These are phyloP conservation scores for Hansenula sp. DNA, from an alignment of 1,139 yeast species.

Conservation along the genomic window DNA sequence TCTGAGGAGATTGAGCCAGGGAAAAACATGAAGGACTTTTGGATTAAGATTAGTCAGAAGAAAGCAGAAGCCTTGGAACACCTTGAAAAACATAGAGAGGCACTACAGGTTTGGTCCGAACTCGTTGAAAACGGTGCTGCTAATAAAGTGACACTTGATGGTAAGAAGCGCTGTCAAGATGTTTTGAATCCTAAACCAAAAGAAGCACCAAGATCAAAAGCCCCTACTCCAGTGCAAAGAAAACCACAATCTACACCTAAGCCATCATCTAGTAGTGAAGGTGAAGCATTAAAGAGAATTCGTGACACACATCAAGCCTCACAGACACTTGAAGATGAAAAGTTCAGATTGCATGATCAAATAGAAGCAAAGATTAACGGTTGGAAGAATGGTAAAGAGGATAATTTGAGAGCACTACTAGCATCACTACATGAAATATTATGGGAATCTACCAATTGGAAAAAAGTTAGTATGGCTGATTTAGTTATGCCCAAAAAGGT, in stretches of 20 bases:
- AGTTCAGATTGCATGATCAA: slow-evolving; percentile 53
- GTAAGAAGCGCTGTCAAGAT: slow-evolving; percentile 72
- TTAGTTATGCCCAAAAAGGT: slow-evolving; percentile 89
- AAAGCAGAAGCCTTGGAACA: slow-evolving; percentile 84
- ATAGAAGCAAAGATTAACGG: slow-evolving; percentile 48
- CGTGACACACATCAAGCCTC: slow-evolving; percentile 43
- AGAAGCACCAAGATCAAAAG: slow-evolving; percentile 14
- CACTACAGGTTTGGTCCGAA: slow-evolving; percentile 56
- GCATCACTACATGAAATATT: slow-evolving; percentile 61
- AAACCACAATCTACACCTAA: slow-evolving; percentile 4
- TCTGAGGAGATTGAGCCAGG: slow-evolving; percentile 41
- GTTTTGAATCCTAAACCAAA: slow-evolving; percentile 49
- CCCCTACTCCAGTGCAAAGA: slow-evolving; percentile 20
- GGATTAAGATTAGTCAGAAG: slow-evolving; percentile 63
- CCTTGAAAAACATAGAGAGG: slow-evolving; percentile 61
- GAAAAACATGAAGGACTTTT: slow-evolving; percentile 63
- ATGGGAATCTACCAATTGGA: slow-evolving; percentile 61
- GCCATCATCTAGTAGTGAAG: slow-evolving; percentile 15
- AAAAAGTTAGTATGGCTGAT: slow-evolving; percentile 62
- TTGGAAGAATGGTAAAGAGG: slow-evolving; percentile 77
- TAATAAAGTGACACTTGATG: slow-evolving; percentile 66
- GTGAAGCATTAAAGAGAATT: slow-evolving; percentile 42
- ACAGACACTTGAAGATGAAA: slow-evolving; percentile 50
- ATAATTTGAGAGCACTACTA: slow-evolving; percentile 70
- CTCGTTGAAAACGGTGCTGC: slow-evolving; percentile 67